phyloP scores from a whole-genome alignment of 257 asterid species.

The Jacaranda copaia region DNA sequence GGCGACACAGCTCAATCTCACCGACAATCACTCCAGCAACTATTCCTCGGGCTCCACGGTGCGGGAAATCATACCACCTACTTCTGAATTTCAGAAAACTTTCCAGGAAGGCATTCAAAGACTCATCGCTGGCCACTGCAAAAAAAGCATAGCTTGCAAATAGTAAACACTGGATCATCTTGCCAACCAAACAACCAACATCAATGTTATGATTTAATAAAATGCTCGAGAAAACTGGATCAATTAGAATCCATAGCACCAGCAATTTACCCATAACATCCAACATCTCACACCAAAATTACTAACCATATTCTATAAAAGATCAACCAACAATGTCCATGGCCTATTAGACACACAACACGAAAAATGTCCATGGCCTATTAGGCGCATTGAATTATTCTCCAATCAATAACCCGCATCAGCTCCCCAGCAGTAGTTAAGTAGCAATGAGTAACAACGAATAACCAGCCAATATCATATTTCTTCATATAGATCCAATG shows the following conservation, averaged over 20 bases:
- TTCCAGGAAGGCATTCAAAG: conserved; percentile 79
- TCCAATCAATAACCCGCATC: conserved; percentile 14
- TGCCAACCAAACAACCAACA: conserved; percentile 1
- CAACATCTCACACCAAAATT: neutral
- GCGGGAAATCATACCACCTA: conserved; percentile 96
- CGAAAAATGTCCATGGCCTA: neutral
- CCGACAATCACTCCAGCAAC: conserved; percentile 92
- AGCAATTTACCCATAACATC: neutral
- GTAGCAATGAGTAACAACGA: neutral
- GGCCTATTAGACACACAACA: neutral
- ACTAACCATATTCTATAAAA: neutral
- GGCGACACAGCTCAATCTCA: conserved; percentile 84
- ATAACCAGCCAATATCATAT: neutral
- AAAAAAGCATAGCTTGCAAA: conserved; percentile 13
- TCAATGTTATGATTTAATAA: neutral
- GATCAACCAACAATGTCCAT: neutral
- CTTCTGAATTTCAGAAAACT: conserved; percentile 88
- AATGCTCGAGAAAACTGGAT: conserved; percentile 15
- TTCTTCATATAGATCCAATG: neutral
- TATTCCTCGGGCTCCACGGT: conserved; percentile 70
- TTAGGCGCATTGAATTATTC: neutral
- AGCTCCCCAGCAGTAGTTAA: conserved; percentile 5
- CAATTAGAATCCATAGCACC: conserved; percentile 7
- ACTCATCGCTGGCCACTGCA: conserved; percentile 82
- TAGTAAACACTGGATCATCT: neutral